These are phyloP conservation scores for Solanum bukasovii DNA, from an alignment of 257 asterid species.

Conservation along the genomic window DNA sequence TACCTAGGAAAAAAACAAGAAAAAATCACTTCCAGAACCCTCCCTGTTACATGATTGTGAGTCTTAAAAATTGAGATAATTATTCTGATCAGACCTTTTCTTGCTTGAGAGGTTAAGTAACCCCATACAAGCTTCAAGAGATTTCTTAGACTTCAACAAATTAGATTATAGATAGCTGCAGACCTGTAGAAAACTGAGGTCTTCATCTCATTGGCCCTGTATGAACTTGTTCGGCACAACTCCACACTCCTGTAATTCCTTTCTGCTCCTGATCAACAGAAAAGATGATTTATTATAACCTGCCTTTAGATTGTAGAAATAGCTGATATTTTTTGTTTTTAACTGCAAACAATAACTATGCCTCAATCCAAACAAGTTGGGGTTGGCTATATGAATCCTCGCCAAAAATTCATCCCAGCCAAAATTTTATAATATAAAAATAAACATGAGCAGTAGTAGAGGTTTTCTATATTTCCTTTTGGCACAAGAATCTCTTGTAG, in stretches of 20 bases:
- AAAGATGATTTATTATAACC: neutral
- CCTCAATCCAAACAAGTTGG: neutral
- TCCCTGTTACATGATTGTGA: neutral
- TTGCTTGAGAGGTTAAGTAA: neutral
- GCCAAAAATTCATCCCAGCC: neutral
- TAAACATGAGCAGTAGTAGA: neutral
- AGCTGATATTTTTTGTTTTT: neutral
- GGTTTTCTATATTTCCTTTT: neutral
- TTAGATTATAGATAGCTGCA: neutral
- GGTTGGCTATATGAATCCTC: neutral
- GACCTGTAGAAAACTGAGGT: neutral
- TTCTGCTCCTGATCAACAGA: neutral
- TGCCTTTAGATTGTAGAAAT: neutral
- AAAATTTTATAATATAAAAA: neutral
- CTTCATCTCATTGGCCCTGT: neutral
- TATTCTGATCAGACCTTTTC: neutral
- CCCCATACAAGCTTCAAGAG: neutral
- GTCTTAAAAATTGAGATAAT: neutral
- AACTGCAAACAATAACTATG: neutral
- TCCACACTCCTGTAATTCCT: neutral
- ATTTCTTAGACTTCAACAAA: neutral
- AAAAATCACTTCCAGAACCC: neutral
- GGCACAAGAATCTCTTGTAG: neutral
- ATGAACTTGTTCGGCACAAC: neutral
- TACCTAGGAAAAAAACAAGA: neutral